Base-by-base conservation (phyloP, 805 yeast species). In the Teunomyces tritomae region DNA sequence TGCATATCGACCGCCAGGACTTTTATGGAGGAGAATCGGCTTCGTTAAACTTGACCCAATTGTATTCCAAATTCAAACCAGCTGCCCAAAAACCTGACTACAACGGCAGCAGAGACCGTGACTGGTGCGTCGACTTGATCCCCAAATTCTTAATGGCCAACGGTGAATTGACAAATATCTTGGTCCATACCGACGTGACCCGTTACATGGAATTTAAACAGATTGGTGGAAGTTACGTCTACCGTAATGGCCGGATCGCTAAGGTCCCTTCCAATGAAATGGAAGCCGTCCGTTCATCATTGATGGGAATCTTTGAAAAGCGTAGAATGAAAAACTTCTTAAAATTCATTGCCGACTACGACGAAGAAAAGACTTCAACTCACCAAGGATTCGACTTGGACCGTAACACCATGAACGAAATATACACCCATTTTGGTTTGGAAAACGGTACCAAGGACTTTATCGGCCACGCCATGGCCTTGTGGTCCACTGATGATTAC, bases 401-500 rank as follows among this genome's bases (percentile, higher is more conserved):
- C 68, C 79, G 76, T 53, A 86, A 85, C 66, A 87, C 97, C 44
- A 92, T 91, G 92, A 89, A 88, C 55, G 96, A 89, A 58, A 85
- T 94, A 32, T 94, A 87, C 68, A 79, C 80, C 61, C 85, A 92
- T 65, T 94, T 84, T 61, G 96, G 98, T 5, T 79, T 94, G 46
- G 97, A 94, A 59, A 79, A 81, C 47, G 96, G 97, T 32, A 91
- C 98, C 16, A 86, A 89, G 63, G 98, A 94, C 67, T 94, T 94
- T 61, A 88, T 94, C 55, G 99, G 99, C 40, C 99, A 94, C 67
- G 94, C 99, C 3, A 94, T 94, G 99, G 99, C 97, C 11, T 78
- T 94, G 50, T 91, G 96, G 85, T 80, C 94, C 16, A 91, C 89
- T 60, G 99, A 94, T 62, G 90, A 86, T 46, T 94, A 94, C 66